Conservation (phyloP, 345 rosid genomes). For the Brassica cretica region DNA sequence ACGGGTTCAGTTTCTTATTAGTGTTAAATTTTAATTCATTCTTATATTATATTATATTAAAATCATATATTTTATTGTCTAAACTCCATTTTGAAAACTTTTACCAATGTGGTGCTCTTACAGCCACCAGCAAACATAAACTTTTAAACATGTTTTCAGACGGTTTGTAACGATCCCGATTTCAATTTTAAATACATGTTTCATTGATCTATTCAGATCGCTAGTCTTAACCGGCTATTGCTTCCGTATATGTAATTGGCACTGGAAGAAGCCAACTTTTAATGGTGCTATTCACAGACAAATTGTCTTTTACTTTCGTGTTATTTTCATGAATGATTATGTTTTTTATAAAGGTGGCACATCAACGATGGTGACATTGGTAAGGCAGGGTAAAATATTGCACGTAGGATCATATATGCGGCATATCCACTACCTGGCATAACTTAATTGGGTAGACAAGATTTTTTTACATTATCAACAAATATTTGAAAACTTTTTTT, state of each 20-base stretch:
- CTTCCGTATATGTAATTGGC: neutral
- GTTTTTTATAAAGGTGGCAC: conserved; percentile 6
- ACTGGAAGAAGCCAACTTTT: neutral
- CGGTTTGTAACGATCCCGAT: too few relatives aligned
- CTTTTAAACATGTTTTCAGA: too few relatives aligned
- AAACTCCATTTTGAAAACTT: too few relatives aligned
- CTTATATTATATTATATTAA: too few relatives aligned
- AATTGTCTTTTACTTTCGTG: neutral
- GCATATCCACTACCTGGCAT: conserved; percentile 34
- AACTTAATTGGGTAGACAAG: conserved; percentile 11
- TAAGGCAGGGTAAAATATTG: neutral
- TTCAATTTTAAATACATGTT: neutral
- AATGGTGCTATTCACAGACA: conserved; percentile 16
- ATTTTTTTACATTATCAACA: conserved; percentile 23
- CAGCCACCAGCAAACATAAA: too few relatives aligned
- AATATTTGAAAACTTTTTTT: neutral
- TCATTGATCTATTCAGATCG: neutral
- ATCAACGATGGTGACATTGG: neutral
- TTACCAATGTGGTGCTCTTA: too few relatives aligned
- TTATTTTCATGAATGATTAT: neutral
- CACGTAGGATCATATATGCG: conserved; percentile 21
- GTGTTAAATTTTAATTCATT: too few relatives aligned
- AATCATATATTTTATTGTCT: too few relatives aligned
- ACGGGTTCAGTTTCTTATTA: too few relatives aligned
- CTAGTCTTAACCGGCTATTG: neutral